Evolutionary conservation across 1,139 yeast species (phyloP).

Genomic region (Nakaseomyces sp.): DNA sequence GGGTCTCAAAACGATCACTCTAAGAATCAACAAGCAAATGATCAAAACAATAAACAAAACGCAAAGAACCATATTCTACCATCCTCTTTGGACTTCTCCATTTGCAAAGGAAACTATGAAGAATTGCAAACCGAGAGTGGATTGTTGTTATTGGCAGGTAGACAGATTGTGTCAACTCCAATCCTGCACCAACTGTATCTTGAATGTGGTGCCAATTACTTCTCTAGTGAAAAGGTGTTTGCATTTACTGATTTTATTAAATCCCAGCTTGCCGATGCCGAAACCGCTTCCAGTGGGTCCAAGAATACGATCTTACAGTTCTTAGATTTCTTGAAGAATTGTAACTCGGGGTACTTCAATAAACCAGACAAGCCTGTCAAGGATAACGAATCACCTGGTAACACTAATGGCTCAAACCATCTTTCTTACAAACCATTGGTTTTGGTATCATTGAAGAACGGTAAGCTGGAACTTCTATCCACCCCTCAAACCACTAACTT

Average conservation of each 20-base stretch:
- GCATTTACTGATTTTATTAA: constrained; percentile 25
- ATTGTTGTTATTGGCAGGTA: constrained; percentile 17
- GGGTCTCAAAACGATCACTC: not conserved
- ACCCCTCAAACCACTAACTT: constrained; percentile 52
- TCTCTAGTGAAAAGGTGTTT: constrained; percentile 22
- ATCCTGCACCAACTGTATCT: constrained; percentile 23
- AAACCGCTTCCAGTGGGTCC: not conserved
- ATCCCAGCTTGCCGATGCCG: constrained; percentile 1
- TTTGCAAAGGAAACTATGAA: constrained; percentile 4
- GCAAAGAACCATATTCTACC: constrained; percentile 1
- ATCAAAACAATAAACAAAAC: not conserved
- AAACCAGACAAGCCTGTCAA: not conserved
- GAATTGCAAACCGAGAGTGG: constrained; percentile 19
- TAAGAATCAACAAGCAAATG: not conserved
- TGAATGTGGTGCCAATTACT: constrained; percentile 26
- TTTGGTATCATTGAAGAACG: constrained; percentile 77
- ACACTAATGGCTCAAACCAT: constrained; percentile 9
- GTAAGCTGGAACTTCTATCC: constrained; percentile 76
- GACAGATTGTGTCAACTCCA: constrained; percentile 19
- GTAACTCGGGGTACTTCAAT: constrained; percentile 17
- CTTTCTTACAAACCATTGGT: constrained; percentile 41
- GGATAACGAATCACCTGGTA: constrained; percentile 4
- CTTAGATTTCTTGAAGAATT: constrained; percentile 19
- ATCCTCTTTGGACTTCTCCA: constrained; percentile 1
- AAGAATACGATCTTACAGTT: constrained; percentile 12